phyloP scores from a whole-genome alignment of 2,329 filamentous ascomycete species.

The Boeremia lycopersici region DNA sequence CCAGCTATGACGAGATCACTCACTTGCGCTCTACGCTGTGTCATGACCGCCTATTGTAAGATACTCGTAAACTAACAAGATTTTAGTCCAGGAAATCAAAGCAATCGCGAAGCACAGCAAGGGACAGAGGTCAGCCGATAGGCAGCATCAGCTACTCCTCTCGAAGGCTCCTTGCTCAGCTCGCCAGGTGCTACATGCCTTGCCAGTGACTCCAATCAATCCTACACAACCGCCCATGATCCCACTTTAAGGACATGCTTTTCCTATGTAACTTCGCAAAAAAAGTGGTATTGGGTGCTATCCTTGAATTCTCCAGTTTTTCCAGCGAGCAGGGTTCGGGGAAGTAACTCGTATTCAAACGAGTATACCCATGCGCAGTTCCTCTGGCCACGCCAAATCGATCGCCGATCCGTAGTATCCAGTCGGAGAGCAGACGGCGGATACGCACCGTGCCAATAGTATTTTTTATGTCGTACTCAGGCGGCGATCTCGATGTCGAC shows the following conservation, averaged over 20 bases:
- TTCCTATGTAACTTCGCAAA: too few species aligned
- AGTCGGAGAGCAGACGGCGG: neutral
- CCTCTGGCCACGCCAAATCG: constrained; percentile 8
- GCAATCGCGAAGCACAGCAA: too few species aligned
- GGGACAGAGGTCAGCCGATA: neutral
- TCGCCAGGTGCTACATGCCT: neutral
- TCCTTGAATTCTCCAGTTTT: neutral
- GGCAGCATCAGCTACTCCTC: neutral
- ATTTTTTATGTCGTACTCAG: neutral
- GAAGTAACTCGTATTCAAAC: neutral
- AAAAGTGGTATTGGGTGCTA: constrained; percentile 1
- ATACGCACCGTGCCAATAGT: neutral
- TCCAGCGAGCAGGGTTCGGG: constrained; percentile 6
- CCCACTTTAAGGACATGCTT: neutral
- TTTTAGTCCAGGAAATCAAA: too few species aligned
- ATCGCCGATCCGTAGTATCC: constrained; percentile 11
- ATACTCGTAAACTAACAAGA: too few species aligned
- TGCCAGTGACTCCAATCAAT: neutral
- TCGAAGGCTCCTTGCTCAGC: neutral
- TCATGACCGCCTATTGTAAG: too few species aligned
- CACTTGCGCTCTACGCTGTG: too few species aligned
- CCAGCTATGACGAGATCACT: too few species aligned
- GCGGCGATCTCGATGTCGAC: neutral
- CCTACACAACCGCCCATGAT: neutral
- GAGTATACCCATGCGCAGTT: constrained; percentile 7